phyloP scores from a whole-genome alignment of 75 land plant species.

The Selaginella moellendorffii region DNA sequence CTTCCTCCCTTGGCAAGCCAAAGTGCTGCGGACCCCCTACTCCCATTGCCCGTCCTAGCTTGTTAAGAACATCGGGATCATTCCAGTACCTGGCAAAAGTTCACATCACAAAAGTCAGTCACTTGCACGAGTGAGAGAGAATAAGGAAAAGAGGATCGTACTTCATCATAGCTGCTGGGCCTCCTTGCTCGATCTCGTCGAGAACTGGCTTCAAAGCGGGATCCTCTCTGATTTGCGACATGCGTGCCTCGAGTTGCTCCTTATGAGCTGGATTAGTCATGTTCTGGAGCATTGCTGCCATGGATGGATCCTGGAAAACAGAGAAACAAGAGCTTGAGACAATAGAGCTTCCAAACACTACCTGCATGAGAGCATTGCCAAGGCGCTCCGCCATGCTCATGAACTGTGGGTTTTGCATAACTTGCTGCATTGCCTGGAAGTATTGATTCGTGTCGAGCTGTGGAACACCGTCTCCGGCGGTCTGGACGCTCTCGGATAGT shows the following conservation, averaged over 20 bases:
- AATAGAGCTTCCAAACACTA: no score
- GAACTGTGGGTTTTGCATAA: conserved; percentile 96
- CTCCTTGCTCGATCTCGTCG: conserved; percentile 71
- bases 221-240: conserved; percentile 59
- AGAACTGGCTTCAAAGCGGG: conserved; percentile 58
- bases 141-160: conserved; percentile 10
- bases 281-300: conserved; percentile 63
- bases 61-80: conserved; percentile 74
- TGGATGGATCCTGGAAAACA: conserved; percentile 61
- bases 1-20: conserved; percentile 27
- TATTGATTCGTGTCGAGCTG: conserved; percentile 70
- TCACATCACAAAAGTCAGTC: neutral
- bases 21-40: conserved; percentile 32
- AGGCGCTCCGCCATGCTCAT: conserved; percentile 94
- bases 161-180: conserved; percentile 88
- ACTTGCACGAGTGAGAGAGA: neutral
- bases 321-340: no score
- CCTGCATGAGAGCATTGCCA: conserved; percentile 91
- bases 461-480: conserved; percentile 42
- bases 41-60: conserved; percentile 95
- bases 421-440: conserved; percentile 74
- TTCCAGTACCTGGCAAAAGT: conserved; percentile 73
- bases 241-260: conserved; percentile 52
- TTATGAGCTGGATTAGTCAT: conserved; percentile 47
- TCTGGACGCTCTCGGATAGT: conserved; percentile 56